Evolutionary conservation across 1,284 basidiomycete genomes (phyloP), one percentile per base, ranked within the genome.

Genomic region (Entoloma clypeatum): DNA sequence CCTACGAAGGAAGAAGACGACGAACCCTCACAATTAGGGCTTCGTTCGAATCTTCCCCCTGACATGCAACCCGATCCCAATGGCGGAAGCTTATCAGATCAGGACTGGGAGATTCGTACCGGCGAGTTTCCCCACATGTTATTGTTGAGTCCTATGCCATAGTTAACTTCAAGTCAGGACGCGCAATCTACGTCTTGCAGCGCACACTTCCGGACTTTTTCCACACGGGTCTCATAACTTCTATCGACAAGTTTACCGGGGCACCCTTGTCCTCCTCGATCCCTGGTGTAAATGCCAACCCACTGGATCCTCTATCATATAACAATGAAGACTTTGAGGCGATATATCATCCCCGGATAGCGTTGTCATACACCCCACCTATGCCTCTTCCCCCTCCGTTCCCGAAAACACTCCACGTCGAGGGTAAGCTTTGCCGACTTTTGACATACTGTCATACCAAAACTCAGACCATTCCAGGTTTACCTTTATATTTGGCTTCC

Each of bases 121-220:
- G 79, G 81, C 78, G 54, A 41, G 68, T 55, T 9, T 17, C n/a
- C 23, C 5, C 14, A 11, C 14, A 4, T 18, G 23, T 7, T 18
- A 11, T 14, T 9, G 3, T 14, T 5, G 28, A 10, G 2, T 8
- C 40, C 38, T 47, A 65, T 63, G 47, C 59, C 57, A 63, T 31
- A 22, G 35, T 19, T 14, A 36, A 28, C 21, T 37, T 44, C 18
- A 27, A 34, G 34, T 27, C 49, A 88, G 85, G 84, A 35, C 76
- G 84, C 25, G 83, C 80, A 2, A 81, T 85, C 38, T 75, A 78
- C 55, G 66, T 85, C 29, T 66, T 89, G 2, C 76, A 76, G 52
- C 67, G 75, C 47, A 86, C 86, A 0, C 68, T 88, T 2, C 83
- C 83, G 0, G 68, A 71, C n/a, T 88, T 88, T 61, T 89, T 89